Conservation (phyloP, 495 filamentous ascomycete species). For the Cercophora sp. region DNA sequence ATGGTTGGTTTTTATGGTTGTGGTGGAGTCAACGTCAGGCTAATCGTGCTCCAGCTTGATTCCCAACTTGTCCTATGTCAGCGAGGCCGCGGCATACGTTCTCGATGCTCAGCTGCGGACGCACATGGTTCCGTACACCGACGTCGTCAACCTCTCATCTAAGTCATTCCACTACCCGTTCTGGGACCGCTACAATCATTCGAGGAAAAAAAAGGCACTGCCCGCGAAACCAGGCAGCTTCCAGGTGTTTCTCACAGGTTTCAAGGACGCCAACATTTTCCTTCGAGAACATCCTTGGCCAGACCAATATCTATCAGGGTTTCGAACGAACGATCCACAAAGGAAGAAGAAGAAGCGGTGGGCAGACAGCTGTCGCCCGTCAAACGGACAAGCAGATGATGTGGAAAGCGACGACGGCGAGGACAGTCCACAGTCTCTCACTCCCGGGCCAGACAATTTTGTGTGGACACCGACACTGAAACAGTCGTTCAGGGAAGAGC, state of each 20-base stretch:
- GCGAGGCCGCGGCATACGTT: slow-evolving; percentile 93
- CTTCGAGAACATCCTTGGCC: slow-evolving; percentile 95
- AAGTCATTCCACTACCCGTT: slow-evolving; percentile 98
- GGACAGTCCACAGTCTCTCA: slow-evolving; percentile 31
- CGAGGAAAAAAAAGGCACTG: slow-evolving; percentile 80
- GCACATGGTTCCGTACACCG: slow-evolving; percentile 91
- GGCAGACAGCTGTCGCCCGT: slow-evolving; percentile 79
- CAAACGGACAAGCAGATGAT: slow-evolving; percentile 60
- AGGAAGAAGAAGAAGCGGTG: slow-evolving; percentile 68
- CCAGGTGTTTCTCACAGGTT: slow-evolving; percentile 94
- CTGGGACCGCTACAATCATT: slow-evolving; percentile 87
- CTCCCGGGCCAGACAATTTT: slow-evolving; percentile 53
- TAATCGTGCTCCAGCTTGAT: slow-evolving; percentile 81
- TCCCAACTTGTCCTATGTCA: slow-evolving; percentile 98
- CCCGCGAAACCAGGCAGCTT: slow-evolving; percentile 93
- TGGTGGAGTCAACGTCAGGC: too few species aligned
- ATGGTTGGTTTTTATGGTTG: slow-evolving; percentile 56
- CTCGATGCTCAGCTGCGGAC: slow-evolving; percentile 87
- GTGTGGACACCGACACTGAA: slow-evolving; percentile 87
- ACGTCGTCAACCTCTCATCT: slow-evolving; percentile 88
- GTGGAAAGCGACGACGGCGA: slow-evolving; percentile 64
- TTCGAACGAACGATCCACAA: slow-evolving; percentile 65
- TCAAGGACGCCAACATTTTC: slow-evolving; percentile 94
- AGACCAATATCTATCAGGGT: slow-evolving; percentile 79
- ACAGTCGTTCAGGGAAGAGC: slow-evolving; percentile 87